These are phyloP conservation scores for Elaphomyces granulatus DNA, from an alignment of 495 filamentous ascomycete genomes.

Conservation along the genomic window DNA sequence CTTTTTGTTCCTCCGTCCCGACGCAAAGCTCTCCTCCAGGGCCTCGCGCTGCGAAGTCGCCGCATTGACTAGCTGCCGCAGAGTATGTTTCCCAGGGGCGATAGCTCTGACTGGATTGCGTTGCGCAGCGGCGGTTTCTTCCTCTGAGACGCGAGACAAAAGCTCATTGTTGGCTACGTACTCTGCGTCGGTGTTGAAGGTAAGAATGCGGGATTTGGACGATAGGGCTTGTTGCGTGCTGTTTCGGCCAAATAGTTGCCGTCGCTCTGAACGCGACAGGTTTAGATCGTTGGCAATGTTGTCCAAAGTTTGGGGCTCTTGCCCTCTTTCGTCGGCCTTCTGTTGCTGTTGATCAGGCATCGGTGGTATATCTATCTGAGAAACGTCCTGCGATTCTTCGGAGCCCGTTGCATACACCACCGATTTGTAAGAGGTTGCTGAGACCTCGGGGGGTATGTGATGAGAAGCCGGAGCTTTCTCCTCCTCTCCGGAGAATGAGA, in stretches of 20 bases:
- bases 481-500: conserved; percentile 35
- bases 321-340: conserved; percentile 1
- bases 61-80: conserved; percentile 74
- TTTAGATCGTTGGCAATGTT: conserved; percentile 58
- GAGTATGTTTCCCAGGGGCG: conserved; percentile 73
- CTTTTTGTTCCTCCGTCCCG: conserved; percentile 54
- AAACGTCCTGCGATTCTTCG: conserved; percentile 7
- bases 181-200: conserved; percentile 76
- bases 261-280: conserved; percentile 54
- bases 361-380: no score
- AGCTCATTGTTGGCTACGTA: conserved; percentile 64
- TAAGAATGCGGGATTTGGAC: conserved; percentile 40
- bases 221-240: conserved; percentile 17
- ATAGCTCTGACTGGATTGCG: conserved; percentile 76
- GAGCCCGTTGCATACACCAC: conserved; percentile 30
- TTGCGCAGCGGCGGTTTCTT: conserved; percentile 46
- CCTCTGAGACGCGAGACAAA: conserved; percentile 11
- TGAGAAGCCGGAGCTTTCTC: conserved; percentile 7
- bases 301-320: conserved; percentile 35
- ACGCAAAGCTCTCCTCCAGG: conserved; percentile 77
- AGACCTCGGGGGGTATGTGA: not conserved
- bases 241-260: conserved; percentile 69
- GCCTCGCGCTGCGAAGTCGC: conserved; percentile 66
- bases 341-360: conserved; percentile 6
- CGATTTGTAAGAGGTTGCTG: conserved; percentile 29